Evolutionary conservation across 2,329 filamentous ascomycete species (phyloP).

Genomic region (Aspergillus latus): DNA sequence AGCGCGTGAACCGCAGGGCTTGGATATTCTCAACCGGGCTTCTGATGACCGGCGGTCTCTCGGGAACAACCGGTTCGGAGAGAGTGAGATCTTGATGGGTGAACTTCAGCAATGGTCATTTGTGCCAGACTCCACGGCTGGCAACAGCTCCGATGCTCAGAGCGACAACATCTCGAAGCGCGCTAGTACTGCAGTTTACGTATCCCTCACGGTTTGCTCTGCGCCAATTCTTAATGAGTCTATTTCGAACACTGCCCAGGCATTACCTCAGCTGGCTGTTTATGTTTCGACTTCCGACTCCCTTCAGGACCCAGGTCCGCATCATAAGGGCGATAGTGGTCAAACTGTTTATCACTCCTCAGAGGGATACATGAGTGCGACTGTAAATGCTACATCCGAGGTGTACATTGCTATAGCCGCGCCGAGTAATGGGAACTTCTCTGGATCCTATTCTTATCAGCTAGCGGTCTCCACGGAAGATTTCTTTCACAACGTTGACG

Average conservation of each 20-base stretch:
- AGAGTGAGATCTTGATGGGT: constrained; percentile 63
- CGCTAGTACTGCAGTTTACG: constrained; percentile 60
- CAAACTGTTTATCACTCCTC: constrained; percentile 54
- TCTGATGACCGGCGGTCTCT: constrained; percentile 51
- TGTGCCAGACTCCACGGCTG: constrained; percentile 52
- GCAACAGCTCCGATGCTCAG: constrained; percentile 40
- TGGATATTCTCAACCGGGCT: constrained; percentile 58
- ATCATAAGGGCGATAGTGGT: constrained; percentile 39
- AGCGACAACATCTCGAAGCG: constrained; percentile 28
- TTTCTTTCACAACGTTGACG: constrained; percentile 66
- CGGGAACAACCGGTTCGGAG: constrained; percentile 64
- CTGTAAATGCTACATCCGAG: constrained; percentile 61
- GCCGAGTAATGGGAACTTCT: constrained; percentile 62
- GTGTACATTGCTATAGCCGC: constrained; percentile 77
- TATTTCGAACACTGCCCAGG: constrained; percentile 37
- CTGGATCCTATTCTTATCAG: constrained; percentile 73
- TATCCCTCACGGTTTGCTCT: constrained; percentile 82
- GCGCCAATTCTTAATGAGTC: constrained; percentile 64
- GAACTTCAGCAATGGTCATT: constrained; percentile 39
- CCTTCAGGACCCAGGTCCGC: constrained; percentile 67
- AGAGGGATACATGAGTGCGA: constrained; percentile 69
- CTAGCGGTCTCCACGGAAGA: constrained; percentile 79
- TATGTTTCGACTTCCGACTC: constrained; percentile 68
- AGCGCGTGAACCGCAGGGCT: constrained; percentile 31
- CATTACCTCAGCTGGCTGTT: constrained; percentile 71